Evolutionary conservation across 192 early-diverging fungal genomes (phyloP).

Genomic region (Mortierella antarctica): DNA sequence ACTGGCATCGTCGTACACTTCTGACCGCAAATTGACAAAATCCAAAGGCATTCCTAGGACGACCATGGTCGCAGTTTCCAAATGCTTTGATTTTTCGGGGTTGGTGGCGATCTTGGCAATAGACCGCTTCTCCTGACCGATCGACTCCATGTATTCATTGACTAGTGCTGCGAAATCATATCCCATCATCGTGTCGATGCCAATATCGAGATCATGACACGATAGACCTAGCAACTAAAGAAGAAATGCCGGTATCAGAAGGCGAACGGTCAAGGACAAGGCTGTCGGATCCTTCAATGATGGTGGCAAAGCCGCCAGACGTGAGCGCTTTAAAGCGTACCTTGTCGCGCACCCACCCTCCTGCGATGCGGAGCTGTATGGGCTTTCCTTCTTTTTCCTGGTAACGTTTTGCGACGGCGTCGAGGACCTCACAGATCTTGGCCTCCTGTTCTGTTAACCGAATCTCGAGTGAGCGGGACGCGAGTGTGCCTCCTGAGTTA

Average conservation of each 20-base stretch:
- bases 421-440: constrained; percentile 76
- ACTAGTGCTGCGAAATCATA: constrained; percentile 87
- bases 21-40: constrained; percentile 96
- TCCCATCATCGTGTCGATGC: constrained; percentile 93
- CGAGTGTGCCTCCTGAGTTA: neutral
- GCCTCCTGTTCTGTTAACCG: constrained; percentile 69
- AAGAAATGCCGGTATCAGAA: neutral
- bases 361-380: constrained; percentile 88
- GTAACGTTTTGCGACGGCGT: constrained; percentile 64
- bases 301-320: neutral
- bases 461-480: constrained; percentile 44
- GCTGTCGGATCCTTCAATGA: neutral
- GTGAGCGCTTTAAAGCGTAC: constrained; percentile 40
- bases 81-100: constrained; percentile 96
- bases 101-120: constrained; percentile 92
- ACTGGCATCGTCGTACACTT: constrained; percentile 85
- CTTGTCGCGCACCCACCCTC: constrained; percentile 99
- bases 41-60: constrained; percentile 85
- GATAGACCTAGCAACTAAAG: constrained; percentile 83
- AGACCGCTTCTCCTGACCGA: constrained; percentile 47
- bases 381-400: constrained; percentile 58
- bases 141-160: constrained; percentile 67
- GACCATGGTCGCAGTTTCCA: constrained; percentile 94
- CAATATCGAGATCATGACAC: constrained; percentile 94
- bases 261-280: neutral